These are phyloP conservation scores for Hortiboletus flavorubellus DNA, from an alignment of 768 basidiomycete species.

Conservation along the genomic window DNA sequence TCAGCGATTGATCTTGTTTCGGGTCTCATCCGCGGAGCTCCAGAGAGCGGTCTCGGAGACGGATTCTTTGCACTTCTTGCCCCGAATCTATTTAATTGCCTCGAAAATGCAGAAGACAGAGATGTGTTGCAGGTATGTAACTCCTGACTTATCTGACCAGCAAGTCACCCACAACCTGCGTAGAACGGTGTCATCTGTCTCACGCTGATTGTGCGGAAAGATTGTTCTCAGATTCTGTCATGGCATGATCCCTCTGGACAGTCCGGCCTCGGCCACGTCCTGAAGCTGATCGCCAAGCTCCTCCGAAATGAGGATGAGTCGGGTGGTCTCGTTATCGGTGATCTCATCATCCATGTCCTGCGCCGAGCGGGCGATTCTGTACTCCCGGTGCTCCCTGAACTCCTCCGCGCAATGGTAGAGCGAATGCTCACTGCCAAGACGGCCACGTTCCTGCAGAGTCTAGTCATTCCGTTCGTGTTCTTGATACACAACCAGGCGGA, in stretches of 20 bases:
- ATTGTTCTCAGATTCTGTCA: slow-evolving; percentile 71
- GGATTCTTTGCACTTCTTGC: slow-evolving; percentile 79
- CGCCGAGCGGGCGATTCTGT: slow-evolving; percentile 78
- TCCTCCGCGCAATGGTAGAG: slow-evolving; percentile 78
- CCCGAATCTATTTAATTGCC: slow-evolving; percentile 66
- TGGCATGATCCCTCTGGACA: slow-evolving; percentile 70
- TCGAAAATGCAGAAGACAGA: slow-evolving; percentile 75
- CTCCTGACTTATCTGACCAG: not conserved
- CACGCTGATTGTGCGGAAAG: slow-evolving; percentile 84
- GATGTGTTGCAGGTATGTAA: slow-evolving; percentile 69
- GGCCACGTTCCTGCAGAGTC: slow-evolving; percentile 88
- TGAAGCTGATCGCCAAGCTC: slow-evolving; percentile 73
- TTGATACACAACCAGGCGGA: slow-evolving; percentile 85
- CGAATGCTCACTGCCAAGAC: slow-evolving; percentile 86
- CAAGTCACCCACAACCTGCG: not conserved
- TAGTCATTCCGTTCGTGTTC: slow-evolving; percentile 92
- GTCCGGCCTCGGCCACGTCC: slow-evolving; percentile 70
- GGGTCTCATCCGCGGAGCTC: slow-evolving; percentile 66
- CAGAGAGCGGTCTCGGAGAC: slow-evolving; percentile 62
- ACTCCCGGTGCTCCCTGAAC: slow-evolving; percentile 80
- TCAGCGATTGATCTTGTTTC: slow-evolving; percentile 82
- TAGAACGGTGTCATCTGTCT: slow-evolving; percentile 83
- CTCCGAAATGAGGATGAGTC: slow-evolving; percentile 84
- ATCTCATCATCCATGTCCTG: slow-evolving; percentile 90
- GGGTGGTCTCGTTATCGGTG: slow-evolving; percentile 89